Percentiles rank a stretch among this genome's conserved stretches.
Evolutionary conservation across 192 early-diverging fungal species (phyloP).

Genomic region (Jimgerdemannia flammicorona): DNA sequence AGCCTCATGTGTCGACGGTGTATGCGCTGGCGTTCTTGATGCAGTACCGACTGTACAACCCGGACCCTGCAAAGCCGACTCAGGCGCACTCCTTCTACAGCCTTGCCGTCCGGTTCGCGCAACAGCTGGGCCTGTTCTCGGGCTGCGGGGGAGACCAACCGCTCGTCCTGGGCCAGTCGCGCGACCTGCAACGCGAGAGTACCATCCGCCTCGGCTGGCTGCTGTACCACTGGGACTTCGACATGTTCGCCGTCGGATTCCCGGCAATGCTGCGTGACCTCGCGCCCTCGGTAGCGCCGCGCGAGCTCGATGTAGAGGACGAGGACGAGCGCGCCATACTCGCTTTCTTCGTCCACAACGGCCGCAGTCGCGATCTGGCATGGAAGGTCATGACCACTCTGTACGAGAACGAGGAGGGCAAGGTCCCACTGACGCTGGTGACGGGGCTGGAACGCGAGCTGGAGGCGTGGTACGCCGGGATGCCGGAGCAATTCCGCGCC

Average conservation of each 20-base stretch:
- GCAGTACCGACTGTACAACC: neutral
- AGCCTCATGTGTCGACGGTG: neutral
- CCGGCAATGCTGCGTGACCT: neutral
- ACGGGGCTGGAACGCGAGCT: neutral
- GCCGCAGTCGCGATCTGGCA: neutral
- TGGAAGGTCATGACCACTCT: neutral
- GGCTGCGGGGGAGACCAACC: neutral
- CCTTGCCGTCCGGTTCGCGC: neutral
- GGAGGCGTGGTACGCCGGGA: neutral
- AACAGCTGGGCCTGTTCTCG: neutral
- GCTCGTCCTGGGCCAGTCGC: neutral
- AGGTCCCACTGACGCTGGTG: neutral
- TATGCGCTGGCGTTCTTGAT: neutral
- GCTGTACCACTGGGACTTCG: neutral
- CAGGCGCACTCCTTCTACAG: neutral
- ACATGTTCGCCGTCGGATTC: neutral
- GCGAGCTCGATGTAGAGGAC: neutral
- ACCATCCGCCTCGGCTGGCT: neutral
- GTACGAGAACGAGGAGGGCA: neutral
- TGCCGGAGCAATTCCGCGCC: neutral
- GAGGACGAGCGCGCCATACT: neutral
- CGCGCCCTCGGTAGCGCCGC: neutral
- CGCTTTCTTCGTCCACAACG: neutral
- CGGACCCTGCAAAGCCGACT: neutral
- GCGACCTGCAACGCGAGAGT: neutral